A percentile compares a stretch with the other conserved stretches of the same genome.
phyloP scores from a whole-genome alignment of 2,329 filamentous ascomycete species.

The Hortaea werneckii region DNA sequence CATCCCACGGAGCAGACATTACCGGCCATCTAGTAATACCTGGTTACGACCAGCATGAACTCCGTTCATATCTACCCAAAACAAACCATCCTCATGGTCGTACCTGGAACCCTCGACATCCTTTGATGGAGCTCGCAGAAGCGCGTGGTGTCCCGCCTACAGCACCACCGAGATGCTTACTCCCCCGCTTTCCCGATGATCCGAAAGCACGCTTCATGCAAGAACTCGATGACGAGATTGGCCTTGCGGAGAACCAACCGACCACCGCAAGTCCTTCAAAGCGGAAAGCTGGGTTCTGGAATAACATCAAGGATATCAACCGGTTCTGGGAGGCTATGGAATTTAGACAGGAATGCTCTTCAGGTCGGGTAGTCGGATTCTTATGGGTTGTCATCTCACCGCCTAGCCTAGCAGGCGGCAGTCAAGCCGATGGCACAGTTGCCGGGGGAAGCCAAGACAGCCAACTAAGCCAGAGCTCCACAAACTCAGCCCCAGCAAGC shows the following conservation, averaged over 20 bases:
- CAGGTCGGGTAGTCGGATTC: constrained; percentile 84
- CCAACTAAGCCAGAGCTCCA: background rate
- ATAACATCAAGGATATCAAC: constrained; percentile 70
- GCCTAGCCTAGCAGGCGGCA: background rate
- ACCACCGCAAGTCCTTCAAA: constrained; percentile 25
- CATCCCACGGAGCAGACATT: constrained; percentile 2
- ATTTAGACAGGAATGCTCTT: constrained; percentile 89
- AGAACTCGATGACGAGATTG: constrained; percentile 71
- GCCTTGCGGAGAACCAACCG: constrained; percentile 7
- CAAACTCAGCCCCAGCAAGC: background rate
- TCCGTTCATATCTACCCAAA: constrained; percentile 63
- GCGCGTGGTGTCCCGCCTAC: background rate
- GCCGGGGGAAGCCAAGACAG: constrained; percentile 13
- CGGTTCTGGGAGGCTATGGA: constrained; percentile 99
- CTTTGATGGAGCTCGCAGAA: constrained; percentile 64
- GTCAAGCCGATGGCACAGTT: background rate
- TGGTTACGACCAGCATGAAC: constrained; percentile 73
- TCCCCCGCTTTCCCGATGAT: constrained; percentile 89
- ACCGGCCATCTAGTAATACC: constrained; percentile 77
- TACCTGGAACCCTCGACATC: constrained; percentile 52
- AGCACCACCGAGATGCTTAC: constrained; percentile 66
- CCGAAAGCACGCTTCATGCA: constrained; percentile 84
- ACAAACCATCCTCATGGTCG: constrained; percentile 14
- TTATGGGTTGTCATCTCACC: constrained; percentile 81
- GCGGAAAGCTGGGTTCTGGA: constrained; percentile 60